phyloP scores from a whole-genome alignment of 345 rosid species.

The Rhodamnia rubescens region DNA sequence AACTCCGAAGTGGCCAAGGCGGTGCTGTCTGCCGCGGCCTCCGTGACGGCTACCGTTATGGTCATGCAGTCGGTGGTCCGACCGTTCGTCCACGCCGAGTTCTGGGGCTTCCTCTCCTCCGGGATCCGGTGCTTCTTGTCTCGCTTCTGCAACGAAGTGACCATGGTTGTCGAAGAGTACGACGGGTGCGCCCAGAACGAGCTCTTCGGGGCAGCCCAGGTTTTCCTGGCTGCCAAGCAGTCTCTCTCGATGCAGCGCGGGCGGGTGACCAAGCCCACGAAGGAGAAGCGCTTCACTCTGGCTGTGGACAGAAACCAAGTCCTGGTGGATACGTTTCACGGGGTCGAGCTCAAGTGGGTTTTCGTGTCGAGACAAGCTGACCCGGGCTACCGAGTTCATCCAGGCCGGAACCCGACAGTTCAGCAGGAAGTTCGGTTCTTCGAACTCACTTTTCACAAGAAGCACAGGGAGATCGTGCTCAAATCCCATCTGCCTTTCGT shows the following conservation, averaged over 20 bases:
- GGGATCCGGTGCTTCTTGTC: constrained; percentile 14
- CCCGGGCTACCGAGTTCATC: constrained; percentile 15
- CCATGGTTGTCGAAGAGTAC: constrained; percentile 28
- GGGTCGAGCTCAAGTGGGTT: constrained; percentile 38
- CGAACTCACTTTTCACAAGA: constrained; percentile 42
- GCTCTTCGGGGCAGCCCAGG: constrained; percentile 28
- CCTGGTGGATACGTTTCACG: constrained; percentile 33
- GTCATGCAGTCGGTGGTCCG: constrained; percentile 32
- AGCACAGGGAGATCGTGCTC: constrained; percentile 36
- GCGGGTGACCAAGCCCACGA: constrained; percentile 38
- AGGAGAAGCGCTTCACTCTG: constrained; percentile 30
- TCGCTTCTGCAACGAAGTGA: constrained; percentile 32
- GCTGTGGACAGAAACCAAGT: constrained; percentile 37
- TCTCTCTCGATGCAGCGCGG: constrained; percentile 23
- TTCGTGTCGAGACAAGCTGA: constrained; percentile 11
- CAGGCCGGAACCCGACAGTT: constrained; percentile 3
- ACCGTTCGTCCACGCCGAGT: constrained; percentile 29
- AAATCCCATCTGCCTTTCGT: constrained; percentile 40
- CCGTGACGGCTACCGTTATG: constrained; percentile 40
- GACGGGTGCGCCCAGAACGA: constrained; percentile 30
- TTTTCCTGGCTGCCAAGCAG: constrained; percentile 24
- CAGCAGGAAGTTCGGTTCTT: constrained; percentile 24
- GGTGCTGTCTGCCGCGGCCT: constrained; percentile 35
- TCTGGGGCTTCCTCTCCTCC: constrained; percentile 14
- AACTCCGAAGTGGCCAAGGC: constrained; percentile 16